Conservation (phyloP, 768 basidiomycete species). For the Hygrophorus russula region DNA sequence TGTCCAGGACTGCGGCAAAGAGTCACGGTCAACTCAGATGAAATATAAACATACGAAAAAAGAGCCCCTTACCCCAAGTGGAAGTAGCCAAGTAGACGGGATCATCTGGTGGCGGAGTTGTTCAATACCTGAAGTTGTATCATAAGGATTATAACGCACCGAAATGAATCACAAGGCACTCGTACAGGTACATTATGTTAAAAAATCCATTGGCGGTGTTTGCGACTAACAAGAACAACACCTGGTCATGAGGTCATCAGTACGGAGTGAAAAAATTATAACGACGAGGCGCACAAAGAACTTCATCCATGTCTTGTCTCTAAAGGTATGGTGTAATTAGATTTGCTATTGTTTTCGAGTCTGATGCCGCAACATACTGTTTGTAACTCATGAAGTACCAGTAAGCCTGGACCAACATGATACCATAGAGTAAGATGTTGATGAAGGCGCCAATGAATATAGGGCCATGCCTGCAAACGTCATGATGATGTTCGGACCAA, state of each 20-base stretch:
- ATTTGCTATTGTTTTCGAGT: background rate
- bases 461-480: slow-evolving; percentile 29
- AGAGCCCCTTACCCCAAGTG: slow-evolving; percentile 16
- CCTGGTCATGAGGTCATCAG: slow-evolving; percentile 19
- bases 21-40: background rate
- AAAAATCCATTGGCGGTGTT: slow-evolving; percentile 39
- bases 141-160: slow-evolving; percentile 17
- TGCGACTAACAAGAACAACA: slow-evolving; percentile 26
- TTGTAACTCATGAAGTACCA: slow-evolving; percentile 34
- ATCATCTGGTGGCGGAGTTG: slow-evolving; percentile 14
- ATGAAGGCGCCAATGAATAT: slow-evolving; percentile 37
- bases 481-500: background rate
- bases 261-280: background rate
- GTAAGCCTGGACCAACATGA: slow-evolving; percentile 37
- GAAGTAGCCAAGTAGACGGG: slow-evolving; percentile 14
- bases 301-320: slow-evolving; percentile 36
- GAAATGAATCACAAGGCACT: slow-evolving; percentile 34
- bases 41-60: background rate
- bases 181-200: slow-evolving; percentile 33
- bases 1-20: no score
- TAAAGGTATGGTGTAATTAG: slow-evolving; percentile 9
- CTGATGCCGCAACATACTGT: slow-evolving; percentile 13
- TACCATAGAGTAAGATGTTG: slow-evolving; percentile 36
- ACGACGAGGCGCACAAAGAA: slow-evolving; percentile 22
- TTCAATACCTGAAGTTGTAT: background rate